phyloP scores from a whole-genome alignment of 495 filamentous ascomycete species.

The Pyronema omphalodes region DNA sequence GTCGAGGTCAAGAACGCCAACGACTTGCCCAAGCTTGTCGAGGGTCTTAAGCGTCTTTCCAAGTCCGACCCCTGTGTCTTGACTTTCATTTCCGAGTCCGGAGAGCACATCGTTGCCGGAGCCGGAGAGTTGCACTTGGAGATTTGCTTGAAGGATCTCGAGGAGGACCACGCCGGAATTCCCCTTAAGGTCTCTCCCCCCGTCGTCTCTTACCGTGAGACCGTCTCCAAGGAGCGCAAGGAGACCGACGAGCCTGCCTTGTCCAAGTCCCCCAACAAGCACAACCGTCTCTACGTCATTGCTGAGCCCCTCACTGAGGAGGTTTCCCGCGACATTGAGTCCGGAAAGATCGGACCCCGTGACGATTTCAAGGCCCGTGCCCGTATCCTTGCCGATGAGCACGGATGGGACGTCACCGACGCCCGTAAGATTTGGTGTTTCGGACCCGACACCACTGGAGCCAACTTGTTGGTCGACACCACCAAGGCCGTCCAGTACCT shows the following conservation, averaged over 20 bases:
- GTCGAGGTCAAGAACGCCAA: constrained; percentile 99
- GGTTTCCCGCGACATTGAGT: constrained; percentile 74
- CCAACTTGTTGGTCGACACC: constrained; percentile 86
- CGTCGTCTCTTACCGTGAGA: constrained; percentile 95
- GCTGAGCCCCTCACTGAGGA: constrained; percentile 84
- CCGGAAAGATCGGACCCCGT: constrained; percentile 79
- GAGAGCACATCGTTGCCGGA: constrained; percentile 97
- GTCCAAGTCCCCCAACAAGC: constrained; percentile 99
- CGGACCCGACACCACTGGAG: constrained; percentile 90
- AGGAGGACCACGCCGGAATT: constrained; percentile 98
- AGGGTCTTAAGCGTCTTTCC: constrained; percentile 99
- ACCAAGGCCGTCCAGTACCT: constrained; percentile 85
- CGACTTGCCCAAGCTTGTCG: constrained; percentile 97
- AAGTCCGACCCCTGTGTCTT: constrained; percentile 99
- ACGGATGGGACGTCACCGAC: constrained; percentile 99
- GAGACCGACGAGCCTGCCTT: constrained; percentile 56
- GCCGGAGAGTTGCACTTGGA: constrained; percentile 98
- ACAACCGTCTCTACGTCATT: constrained; percentile 96
- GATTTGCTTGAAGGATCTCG: constrained; percentile 99
- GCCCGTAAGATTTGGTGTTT: constrained; percentile 99
- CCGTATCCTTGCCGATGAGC: constrained; percentile 88
- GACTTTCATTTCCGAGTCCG: constrained; percentile 68
- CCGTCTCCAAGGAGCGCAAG: constrained; percentile 59
- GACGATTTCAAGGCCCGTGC: constrained; percentile 99
- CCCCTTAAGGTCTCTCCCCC: constrained; percentile 92